phyloP scores from a whole-genome alignment of 345 rosid genomes.

The Rhizophora apiculata region DNA sequence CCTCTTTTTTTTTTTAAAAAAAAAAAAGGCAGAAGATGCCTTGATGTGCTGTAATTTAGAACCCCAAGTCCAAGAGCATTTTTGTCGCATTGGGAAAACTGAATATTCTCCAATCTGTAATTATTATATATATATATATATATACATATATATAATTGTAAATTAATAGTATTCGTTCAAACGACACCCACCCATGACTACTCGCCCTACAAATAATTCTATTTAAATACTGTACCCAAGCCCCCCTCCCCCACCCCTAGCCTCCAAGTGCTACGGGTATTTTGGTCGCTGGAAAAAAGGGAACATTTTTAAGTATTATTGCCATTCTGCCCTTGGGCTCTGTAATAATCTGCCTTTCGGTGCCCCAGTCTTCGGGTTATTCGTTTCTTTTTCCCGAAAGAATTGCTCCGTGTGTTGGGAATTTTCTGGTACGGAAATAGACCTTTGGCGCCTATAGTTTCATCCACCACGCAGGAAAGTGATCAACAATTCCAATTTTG shows the following conservation, averaged over 20 bases:
- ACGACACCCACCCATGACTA: background rate
- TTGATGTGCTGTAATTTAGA: constrained; percentile 20
- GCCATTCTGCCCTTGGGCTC: background rate
- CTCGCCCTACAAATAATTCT: constrained; percentile 10
- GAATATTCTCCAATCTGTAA: constrained; percentile 45
- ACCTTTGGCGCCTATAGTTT: no score
- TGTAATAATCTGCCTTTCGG: no score
- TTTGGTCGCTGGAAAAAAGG: constrained; percentile 20
- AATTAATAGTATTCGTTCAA: background rate
- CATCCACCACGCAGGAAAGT: no score
- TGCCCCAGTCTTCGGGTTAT: no score
- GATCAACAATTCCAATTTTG: no score
- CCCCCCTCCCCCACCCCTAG: background rate
- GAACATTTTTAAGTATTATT: background rate
- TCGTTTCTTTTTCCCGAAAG: no score
- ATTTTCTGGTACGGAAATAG: no score
- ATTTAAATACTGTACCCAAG: constrained; percentile 10
- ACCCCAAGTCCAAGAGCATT: constrained; percentile 41
- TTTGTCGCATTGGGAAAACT: constrained; percentile 68
- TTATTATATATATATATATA: background rate
- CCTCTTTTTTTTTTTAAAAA: background rate
- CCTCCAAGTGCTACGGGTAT: constrained; percentile 14
- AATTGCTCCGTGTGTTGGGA: no score
- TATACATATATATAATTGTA: background rate
- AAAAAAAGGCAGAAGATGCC: constrained; percentile 7